Evolutionary conservation across 2,329 filamentous ascomycete genomes (phyloP).

Genomic region (Fusarium solani-melongenae): DNA sequence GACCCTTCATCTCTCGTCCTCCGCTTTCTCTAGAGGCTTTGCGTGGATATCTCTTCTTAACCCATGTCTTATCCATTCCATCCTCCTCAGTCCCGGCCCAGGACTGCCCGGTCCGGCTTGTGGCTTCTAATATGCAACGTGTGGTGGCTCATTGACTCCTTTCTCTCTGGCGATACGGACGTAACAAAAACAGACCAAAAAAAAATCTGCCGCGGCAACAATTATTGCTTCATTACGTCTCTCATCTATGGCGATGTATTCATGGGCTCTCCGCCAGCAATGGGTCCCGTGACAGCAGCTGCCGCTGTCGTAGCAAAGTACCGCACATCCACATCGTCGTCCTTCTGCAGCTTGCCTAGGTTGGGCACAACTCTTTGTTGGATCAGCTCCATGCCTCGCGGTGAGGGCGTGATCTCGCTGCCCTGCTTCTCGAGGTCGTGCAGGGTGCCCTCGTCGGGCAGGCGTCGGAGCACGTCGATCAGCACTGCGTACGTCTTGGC

Average conservation of each 20-base stretch:
- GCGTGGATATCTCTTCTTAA: slow-evolving; percentile 7
- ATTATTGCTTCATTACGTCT: slow-evolving; percentile 64
- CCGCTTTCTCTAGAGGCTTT: slow-evolving; percentile 6
- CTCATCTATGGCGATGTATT: slow-evolving; percentile 72
- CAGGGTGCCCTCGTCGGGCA: slow-evolving; percentile 89
- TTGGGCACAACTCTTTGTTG: slow-evolving; percentile 88
- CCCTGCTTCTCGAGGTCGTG: slow-evolving; percentile 86
- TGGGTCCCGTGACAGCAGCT: slow-evolving; percentile 62
- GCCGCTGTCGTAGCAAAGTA: slow-evolving; percentile 96
- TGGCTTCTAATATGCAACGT: slow-evolving; percentile 41
- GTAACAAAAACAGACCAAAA: slow-evolving; percentile 28
- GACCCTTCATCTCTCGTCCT: slow-evolving; percentile 4
- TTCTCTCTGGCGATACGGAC: slow-evolving; percentile 27
- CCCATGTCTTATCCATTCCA: slow-evolving; percentile 18
- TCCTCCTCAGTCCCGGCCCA: neutral
- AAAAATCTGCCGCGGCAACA: slow-evolving; percentile 51
- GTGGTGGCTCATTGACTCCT: slow-evolving; percentile 27
- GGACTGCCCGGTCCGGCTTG: slow-evolving; percentile 21
- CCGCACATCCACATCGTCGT: slow-evolving; percentile 97
- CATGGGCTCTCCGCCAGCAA: slow-evolving; percentile 67
- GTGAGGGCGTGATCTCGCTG: slow-evolving; percentile 69
- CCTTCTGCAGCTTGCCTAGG: slow-evolving; percentile 94
- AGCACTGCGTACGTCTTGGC: slow-evolving; percentile 96
- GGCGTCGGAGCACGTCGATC: slow-evolving; percentile 89
- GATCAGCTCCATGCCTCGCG: slow-evolving; percentile 81